Evolutionary conservation across 139 green algal species (phyloP).

Genomic region (Eudorina sp.): DNA sequence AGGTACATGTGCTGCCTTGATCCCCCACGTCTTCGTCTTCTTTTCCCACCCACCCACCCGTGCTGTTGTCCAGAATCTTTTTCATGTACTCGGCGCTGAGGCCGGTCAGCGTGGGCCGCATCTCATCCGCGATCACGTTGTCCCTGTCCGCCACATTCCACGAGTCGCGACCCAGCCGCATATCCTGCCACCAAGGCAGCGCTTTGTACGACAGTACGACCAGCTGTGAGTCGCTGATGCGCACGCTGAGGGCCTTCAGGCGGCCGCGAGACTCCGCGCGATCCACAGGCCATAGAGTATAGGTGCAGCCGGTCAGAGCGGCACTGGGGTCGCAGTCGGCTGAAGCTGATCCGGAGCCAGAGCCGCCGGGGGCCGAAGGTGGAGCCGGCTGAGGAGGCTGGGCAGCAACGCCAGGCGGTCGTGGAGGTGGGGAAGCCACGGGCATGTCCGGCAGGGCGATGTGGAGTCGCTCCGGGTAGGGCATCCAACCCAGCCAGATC

Average conservation of each 20-base stretch:
- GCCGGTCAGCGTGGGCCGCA: slow-evolving; percentile 17
- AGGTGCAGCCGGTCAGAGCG: slow-evolving; percentile 17
- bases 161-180: slow-evolving; percentile 26
- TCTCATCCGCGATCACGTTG: slow-evolving; percentile 20
- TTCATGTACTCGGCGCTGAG: slow-evolving; percentile 50
- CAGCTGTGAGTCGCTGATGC: slow-evolving; percentile 45
- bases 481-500: slow-evolving; percentile 39
- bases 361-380: background rate
- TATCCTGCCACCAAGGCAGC: slow-evolving; percentile 52
- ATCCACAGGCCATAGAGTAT: slow-evolving; percentile 67
- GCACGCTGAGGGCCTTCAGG: slow-evolving; percentile 60
- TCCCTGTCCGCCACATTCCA: background rate
- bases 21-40: too few species aligned
- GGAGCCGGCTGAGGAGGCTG: background rate
- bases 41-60: background rate
- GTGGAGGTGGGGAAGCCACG: background rate
- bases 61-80: background rate
- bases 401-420: background rate
- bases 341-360: too few species aligned
- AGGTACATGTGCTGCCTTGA: too few species aligned
- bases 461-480: slow-evolving; percentile 13
- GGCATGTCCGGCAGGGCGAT: background rate
- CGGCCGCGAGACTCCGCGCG: slow-evolving; percentile 54
- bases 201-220: slow-evolving; percentile 64
- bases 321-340: background rate